phyloP scores from a whole-genome alignment of 257 asterid species.

The Lithospermum erythrorhizon region DNA sequence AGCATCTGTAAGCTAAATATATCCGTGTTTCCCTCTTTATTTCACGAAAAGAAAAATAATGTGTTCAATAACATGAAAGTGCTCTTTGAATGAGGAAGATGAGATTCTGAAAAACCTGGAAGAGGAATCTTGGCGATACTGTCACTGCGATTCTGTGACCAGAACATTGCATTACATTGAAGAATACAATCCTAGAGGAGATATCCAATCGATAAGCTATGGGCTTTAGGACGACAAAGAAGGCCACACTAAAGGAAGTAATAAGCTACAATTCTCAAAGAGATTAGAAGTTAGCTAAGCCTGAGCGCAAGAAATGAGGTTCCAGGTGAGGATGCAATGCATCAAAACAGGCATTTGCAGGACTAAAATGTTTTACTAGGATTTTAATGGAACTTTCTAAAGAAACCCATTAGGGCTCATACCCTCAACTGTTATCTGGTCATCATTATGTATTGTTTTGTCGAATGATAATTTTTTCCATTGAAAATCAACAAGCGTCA shows the following conservation, averaged over 20 bases:
- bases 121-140: constrained; percentile 1
- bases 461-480: not conserved
- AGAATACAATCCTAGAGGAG: constrained; percentile 15
- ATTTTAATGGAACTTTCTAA: no score
- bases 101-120: not conserved
- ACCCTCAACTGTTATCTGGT: no score
- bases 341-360: not conserved
- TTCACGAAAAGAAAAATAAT: no score
- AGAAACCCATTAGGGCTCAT: no score
- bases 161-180: constrained; percentile 8
- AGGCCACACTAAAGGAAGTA: constrained; percentile 10
- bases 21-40: no score
- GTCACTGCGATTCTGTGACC: constrained; percentile 2
- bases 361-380: not conserved
- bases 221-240: constrained; percentile 10
- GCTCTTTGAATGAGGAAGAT: constrained; percentile 14
- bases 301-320: constrained; percentile 2
- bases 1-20: no score
- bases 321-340: not conserved
- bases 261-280: not conserved
- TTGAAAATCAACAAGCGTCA: not conserved
- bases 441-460: not conserved
- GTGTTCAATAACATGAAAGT: constrained; percentile 9
- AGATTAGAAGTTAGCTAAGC: not conserved
- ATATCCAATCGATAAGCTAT: constrained; percentile 10